Evolutionary conservation across 2,329 filamentous ascomycete genomes (phyloP), one percentile per base, ranked within the genome.

Genomic region (Fusarium brevicatenulatum): DNA sequence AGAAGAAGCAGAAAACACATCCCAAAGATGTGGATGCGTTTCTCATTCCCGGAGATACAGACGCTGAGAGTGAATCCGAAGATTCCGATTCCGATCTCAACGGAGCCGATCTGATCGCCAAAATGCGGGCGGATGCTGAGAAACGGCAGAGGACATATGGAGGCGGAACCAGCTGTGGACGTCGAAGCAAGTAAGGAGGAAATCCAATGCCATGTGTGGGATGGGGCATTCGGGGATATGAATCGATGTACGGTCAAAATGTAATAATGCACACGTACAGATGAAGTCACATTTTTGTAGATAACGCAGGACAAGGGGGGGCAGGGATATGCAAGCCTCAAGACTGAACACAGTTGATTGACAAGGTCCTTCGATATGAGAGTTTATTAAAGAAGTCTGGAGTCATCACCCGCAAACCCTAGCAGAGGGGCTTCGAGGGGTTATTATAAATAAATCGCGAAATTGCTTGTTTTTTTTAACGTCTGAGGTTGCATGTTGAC

Each of bases 11-110:
- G 28, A 69, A 73, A 32, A 36, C 63, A 11, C 44, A 64, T 34
- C 66, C 44, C 7, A 28, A 70, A 56, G 76, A 70, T 15, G 30
- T 77, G 9, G 63, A 78, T 11, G 71, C 73, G n/a, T 61, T 75
- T 39, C 55, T 71, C 21, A 68, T 76, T 30, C 63, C 67, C 3
- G 70, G 69, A 8, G 72, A 69, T 28, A 77, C 74, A 11, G 76
- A 77, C 28, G 58, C 65, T 3, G 67, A 74, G 57, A 71, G 61
- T 58, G 50, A 63, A 28, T 66, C 71, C 28, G 60, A 70, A 8
- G 61, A 53, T 37, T 70, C 72, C 19, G 71, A 67, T 32, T 64
- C 63, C 13, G 67, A 67, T 25, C 54, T 59, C 13, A 63, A 63
- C 37, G 55, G 42, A 21, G 54, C 68, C 21, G 61, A 66, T 44